These are phyloP conservation scores for Tilletia indica DNA, from an alignment of 1,284 basidiomycete genomes.

Conservation along the genomic window DNA sequence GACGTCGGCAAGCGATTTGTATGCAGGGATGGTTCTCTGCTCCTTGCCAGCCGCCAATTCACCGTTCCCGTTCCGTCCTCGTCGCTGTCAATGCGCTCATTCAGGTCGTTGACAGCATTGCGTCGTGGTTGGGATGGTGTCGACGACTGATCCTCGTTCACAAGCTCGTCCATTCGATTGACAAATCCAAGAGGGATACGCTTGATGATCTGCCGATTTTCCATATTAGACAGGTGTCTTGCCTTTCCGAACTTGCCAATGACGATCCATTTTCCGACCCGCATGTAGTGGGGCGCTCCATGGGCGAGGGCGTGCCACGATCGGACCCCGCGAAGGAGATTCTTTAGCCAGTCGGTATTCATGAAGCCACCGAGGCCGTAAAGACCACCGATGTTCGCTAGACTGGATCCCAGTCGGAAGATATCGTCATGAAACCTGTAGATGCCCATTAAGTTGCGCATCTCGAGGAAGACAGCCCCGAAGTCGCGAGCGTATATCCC, in stretches of 20 bases:
- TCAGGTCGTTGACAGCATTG: no score
- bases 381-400: conserved; percentile 42
- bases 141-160: neutral
- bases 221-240: neutral
- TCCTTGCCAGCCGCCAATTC: no score
- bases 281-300: conserved; percentile 28
- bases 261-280: conserved; percentile 15
- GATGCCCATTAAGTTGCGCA: conserved; percentile 39
- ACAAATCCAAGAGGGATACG: neutral
- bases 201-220: neutral
- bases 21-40: neutral
- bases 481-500: conserved; percentile 45
- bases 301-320: conserved; percentile 38
- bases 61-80: neutral
- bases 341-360: conserved; percentile 36
- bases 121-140: no score
- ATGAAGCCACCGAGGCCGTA: conserved; percentile 40
- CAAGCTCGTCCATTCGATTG: conserved; percentile 6
- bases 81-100: conserved; percentile 17
- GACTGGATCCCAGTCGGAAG: conserved; percentile 34
- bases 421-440: conserved; percentile 50
- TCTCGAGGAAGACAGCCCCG: conserved; percentile 30
- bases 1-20: neutral
- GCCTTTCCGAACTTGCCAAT: neutral
- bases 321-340: conserved; percentile 44